Evolutionary conservation across 169 alveolate genomes (phyloP).

Genomic region (Theileria equi): DNA sequence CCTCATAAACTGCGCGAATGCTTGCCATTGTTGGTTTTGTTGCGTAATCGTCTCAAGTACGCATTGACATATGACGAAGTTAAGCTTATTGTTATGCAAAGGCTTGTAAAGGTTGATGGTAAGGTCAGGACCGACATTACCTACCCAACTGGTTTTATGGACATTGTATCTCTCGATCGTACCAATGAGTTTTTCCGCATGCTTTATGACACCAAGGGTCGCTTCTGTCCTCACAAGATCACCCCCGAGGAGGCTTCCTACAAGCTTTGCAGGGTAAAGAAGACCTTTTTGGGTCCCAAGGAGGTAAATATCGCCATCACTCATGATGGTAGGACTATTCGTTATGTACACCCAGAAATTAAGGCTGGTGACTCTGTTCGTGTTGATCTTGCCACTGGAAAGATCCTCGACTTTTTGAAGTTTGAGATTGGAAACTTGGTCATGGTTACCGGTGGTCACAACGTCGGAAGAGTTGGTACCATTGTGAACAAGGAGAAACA

Average conservation of each 20-base stretch:
- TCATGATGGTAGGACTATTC: conserved; percentile 98
- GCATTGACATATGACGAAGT: conserved; percentile 92
- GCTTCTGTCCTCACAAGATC: conserved; percentile 93
- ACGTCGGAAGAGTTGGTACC: conserved; percentile 98
- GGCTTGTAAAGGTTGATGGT: conserved; percentile 93
- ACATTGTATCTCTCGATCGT: conserved; percentile 90
- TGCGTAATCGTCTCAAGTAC: conserved; percentile 93
- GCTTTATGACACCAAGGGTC: conserved; percentile 96
- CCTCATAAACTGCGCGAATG: conserved; percentile 98
- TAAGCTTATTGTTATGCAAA: conserved; percentile 93
- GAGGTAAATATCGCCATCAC: conserved; percentile 94
- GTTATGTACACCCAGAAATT: conserved; percentile 97
- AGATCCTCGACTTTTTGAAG: conserved; percentile 90
- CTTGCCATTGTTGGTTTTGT: conserved; percentile 90
- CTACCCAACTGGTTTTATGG: conserved; percentile 98
- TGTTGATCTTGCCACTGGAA: conserved; percentile 91
- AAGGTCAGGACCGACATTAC: conserved; percentile 94
- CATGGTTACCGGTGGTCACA: conserved; percentile 97
- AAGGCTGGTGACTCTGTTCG: conserved; percentile 95
- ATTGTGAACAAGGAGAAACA: conserved; percentile 93
- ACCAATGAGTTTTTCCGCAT: conserved; percentile 94
- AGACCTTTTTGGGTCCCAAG: conserved; percentile 92
- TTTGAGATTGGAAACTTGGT: conserved; percentile 92
- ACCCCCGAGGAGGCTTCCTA: conserved; percentile 91
- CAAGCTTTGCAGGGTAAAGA: conserved; percentile 94